Evolutionary conservation across 768 basidiomycete species (phyloP), one percentile per base, ranked within the genome.

Genomic region (Daedalea quercina): DNA sequence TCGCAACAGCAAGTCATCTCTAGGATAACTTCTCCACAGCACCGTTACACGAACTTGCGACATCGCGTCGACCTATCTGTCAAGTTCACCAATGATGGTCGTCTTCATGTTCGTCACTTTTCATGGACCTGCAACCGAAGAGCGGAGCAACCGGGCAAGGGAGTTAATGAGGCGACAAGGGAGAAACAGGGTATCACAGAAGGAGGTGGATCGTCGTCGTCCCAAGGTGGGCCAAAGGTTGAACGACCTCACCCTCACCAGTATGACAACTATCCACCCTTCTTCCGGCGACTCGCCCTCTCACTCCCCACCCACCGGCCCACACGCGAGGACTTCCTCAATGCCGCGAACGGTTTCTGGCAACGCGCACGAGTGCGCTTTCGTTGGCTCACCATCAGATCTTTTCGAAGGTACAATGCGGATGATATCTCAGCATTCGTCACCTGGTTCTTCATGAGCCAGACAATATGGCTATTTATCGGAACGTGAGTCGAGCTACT

Each of bases 341-440:
- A 79, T 19, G 86, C 91, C 3, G 85, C 94, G 3, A 87, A 79
- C 26, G 84, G 86, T n/a, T 94, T 94, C 66, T 93, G 93, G 85
- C 81, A 95, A 59, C 82, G 96, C 2, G 67, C 87, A 22, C 79
- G 85, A 20, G 88, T 98, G 59, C 81, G 92, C n/a, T 91, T 97
- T 73, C 93, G 93, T 66, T 99, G 96, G 96, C 88, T 94, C 59
- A 92, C 92, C 11, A 94, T 98, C 61, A 78, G 90, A 56, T 92
- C 90, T 3, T 99, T 96, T 72, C 82, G 95, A 44, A 85, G 82
- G 63, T 99, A 94, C 70, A 94, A 96, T 60, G 87, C 90, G 47
- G 96, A 99, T 67, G 96, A 99, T 66, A 89, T 95, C 51, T 94
- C 92, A 40, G 95, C 94, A 1, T 97, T 99, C 70, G 70, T 95